Evolutionary conservation across 345 rosid species (phyloP).

Genomic region (Ceriops decandra): DNA sequence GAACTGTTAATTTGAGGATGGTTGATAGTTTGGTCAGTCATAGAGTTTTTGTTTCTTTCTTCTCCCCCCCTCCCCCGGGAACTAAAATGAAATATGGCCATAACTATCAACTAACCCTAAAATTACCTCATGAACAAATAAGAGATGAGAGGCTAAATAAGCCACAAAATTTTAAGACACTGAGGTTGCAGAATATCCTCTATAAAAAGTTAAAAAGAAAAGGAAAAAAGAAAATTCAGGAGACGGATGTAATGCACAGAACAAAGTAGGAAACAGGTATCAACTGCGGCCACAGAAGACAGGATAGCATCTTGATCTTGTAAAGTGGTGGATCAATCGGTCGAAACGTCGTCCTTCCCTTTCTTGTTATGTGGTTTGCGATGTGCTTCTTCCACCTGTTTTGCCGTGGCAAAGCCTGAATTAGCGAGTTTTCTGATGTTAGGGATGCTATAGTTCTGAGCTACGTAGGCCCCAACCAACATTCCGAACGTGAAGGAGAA

Average conservation of each 20-base stretch:
- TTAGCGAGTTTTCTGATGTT: conserved; percentile 33
- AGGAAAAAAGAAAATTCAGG: too few species aligned
- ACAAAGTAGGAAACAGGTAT: neutral
- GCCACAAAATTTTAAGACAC: too few species aligned
- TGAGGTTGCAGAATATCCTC: too few species aligned
- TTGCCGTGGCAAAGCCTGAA: conserved; percentile 30
- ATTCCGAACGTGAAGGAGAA: conserved; percentile 9
- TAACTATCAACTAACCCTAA: too few species aligned
- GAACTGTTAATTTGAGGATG: too few species aligned
- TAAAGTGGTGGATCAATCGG: neutral
- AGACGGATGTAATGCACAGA: neutral
- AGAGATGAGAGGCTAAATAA: too few species aligned
- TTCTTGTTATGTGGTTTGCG: conserved; percentile 34
- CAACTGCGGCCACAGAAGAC: neutral
- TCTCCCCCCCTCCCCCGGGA: too few species aligned
- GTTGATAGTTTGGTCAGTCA: too few species aligned
- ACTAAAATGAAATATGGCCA: too few species aligned
- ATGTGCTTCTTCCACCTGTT: conserved; percentile 37
- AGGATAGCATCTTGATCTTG: neutral
- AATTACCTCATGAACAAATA: too few species aligned
- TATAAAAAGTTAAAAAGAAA: too few species aligned
- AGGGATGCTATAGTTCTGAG: conserved; percentile 50
- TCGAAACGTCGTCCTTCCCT: neutral
- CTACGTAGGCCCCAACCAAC: conserved; percentile 23
- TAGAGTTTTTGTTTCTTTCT: too few species aligned